Base-by-base conservation (phyloP, 1,139 yeast genomes). In the Starmera stellimalicola region DNA sequence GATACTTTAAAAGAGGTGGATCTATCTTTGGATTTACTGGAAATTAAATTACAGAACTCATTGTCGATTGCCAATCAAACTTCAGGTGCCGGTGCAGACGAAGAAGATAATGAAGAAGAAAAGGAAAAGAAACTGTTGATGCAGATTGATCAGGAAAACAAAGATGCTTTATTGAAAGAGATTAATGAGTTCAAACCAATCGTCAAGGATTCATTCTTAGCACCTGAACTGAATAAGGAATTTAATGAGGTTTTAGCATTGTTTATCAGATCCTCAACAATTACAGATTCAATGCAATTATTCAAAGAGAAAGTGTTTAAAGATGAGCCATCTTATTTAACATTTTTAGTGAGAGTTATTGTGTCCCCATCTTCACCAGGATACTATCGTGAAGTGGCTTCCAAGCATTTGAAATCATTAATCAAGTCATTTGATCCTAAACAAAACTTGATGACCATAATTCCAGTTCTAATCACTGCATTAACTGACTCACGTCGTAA, bases 1-100 rank as follows among this genome's bases (percentile, higher is more conserved):
- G 48, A 58, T 11, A 56, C 62, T 9, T 59, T 81, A 41, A 52
- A 56, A 5, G 52, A 59, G 1, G 42, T 61, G 18, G 56, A 60
- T 18, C 44, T 73, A 29, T 59, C 64, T 23, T 44, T 78, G 16
- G 70, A 70, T 26, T 65, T 71, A 11, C 66, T 84, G 43, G 95
- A 84, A 57, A 70, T 83, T 65, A 64, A 68, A 38, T 60, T 83
- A 33, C 80, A 82, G 60, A 65, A 78, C 2, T 75, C 85, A 2
- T 60, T 79, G 37, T 16, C 32, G 14, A 18, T 28, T 18, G 30
- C 16, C 9, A 12, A 28, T 15, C 23, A 28, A 20, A 38, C 50
- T 2, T 32, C 42, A 8, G 37, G 44, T 19, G 49, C 47, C 7
- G 49, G 44, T 24, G 33, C 42, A 29, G 45, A 38, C 16, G 41